Base-by-base conservation (phyloP, 371 early-diverging fungal genomes). In the Circinella minor region DNA sequence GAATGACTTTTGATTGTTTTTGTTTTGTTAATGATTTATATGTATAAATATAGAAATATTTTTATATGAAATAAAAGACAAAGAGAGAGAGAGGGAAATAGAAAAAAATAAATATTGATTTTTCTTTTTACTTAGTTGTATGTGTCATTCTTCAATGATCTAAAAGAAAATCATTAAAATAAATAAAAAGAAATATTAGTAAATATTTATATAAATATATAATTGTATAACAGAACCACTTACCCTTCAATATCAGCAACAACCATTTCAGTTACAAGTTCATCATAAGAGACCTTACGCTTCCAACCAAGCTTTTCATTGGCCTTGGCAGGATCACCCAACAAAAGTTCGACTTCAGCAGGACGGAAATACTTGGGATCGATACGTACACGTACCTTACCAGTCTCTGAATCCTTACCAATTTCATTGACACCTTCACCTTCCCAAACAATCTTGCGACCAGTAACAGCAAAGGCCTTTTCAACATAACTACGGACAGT, bases 281-380 rank as follows among this genome's bases (percentile, higher is more conserved):
- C 84, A 67, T 93, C 91, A 81, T 90, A 93, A 48, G 79, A 77
- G 62, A 91, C 91, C 76, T 88, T 89, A 48, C 89, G 85, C 71
- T 84, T 86, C 95, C 94, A 95, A 62, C 87, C 86, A 47, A 94
- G 82, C 46, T 77, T 71, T 54, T 79, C 86, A 57, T 90, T 86
- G 39, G 95, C 93, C 85, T 93, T 93, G 47, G 90, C 71, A 59
- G 94, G 91, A 77, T 93, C 90, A 71, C 95, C 95, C 69, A 93
- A 78, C 65, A 95, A 83, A 14, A 92, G 74, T 60, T 95, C 94
- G 46, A 95, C 95, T 81, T 95, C 95, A 37, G 95, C 91, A 63
- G 95, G 95, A 73, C 95, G 91, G 86, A 90, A 93, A 81, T 93
- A 93, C 66, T 87, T 84, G 39, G 92, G 89, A 76, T 93, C 92